A percentile compares a stretch with the other conserved stretches of the same genome.
Conservation (phyloP, 2,329 filamentous ascomycete genomes). For the Diplodia seriata region DNA sequence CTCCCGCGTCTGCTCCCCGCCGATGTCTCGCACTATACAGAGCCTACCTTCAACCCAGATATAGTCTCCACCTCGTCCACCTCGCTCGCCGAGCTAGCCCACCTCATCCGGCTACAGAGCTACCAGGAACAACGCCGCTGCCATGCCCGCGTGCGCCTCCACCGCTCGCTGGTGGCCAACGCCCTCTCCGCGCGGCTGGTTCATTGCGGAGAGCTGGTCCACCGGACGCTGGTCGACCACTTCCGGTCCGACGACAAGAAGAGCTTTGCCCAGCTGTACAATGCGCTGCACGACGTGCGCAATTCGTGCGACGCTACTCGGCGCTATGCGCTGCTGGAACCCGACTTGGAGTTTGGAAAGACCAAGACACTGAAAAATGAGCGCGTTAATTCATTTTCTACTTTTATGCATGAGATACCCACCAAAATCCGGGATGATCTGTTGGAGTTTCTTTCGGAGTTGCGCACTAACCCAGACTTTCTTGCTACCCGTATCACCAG, state of each 20-base stretch:
- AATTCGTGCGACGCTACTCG: constrained; percentile 77
- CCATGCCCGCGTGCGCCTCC: constrained; percentile 74
- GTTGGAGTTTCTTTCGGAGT: constrained; percentile 77
- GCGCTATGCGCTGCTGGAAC: constrained; percentile 73
- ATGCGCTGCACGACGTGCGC: constrained; percentile 79
- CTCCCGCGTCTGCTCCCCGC: constrained; percentile 65
- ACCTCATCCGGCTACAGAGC: constrained; percentile 77
- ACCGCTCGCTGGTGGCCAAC: constrained; percentile 76
- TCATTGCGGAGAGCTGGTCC: constrained; percentile 75
- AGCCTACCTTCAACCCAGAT: constrained; percentile 63
- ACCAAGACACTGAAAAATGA: constrained; percentile 50
- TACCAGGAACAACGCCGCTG: constrained; percentile 83
- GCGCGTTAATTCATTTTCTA: constrained; percentile 54
- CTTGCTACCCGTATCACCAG: constrained; percentile 80
- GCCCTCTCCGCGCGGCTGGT: constrained; percentile 77
- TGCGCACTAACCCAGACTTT: constrained; percentile 87
- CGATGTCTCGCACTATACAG: constrained; percentile 71
- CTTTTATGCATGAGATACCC: constrained; percentile 72
- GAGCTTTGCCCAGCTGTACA: constrained; percentile 75
- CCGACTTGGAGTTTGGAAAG: constrained; percentile 68
- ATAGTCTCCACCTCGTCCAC: constrained; percentile 67
- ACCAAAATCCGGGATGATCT: constrained; percentile 76
- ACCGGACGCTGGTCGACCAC: constrained; percentile 77
- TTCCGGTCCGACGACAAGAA: constrained; percentile 82
- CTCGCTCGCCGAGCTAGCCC: constrained; percentile 77